These are phyloP conservation scores for Salvia hispanica DNA, from an alignment of 257 asterid genomes.

Conservation along the genomic window DNA sequence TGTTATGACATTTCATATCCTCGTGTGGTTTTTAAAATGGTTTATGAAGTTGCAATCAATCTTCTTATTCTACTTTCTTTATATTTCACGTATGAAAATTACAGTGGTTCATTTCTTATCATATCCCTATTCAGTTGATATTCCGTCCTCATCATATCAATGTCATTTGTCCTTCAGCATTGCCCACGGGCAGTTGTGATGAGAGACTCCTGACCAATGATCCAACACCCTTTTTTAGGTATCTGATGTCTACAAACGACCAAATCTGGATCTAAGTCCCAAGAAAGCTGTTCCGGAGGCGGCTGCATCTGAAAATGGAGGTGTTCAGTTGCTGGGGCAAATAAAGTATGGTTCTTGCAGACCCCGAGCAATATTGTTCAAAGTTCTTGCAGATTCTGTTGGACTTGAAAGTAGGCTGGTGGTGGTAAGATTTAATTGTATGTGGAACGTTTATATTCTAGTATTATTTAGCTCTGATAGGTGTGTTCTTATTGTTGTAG, in stretches of 20 bases:
- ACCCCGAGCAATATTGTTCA: conserved; percentile 89
- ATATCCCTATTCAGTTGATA: conserved; percentile 7
- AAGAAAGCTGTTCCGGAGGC: conserved; percentile 65
- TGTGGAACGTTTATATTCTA: neutral
- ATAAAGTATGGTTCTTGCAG: conserved; percentile 91
- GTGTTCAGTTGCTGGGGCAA: conserved; percentile 88
- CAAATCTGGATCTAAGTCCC: conserved; percentile 74
- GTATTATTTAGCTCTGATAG: neutral
- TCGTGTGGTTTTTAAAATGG: neutral
- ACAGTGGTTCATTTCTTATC: conserved; percentile 5
- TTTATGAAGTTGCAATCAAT: conserved; percentile 4
- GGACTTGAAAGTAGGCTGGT: conserved; percentile 91
- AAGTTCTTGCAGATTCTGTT: conserved; percentile 95
- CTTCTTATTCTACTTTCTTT: neutral
- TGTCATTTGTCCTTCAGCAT: conserved; percentile 27
- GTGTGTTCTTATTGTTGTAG: conserved; percentile 3
- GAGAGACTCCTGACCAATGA: conserved; percentile 29
- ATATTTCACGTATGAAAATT: neutral
- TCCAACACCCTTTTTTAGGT: conserved; percentile 54
- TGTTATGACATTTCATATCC: neutral
- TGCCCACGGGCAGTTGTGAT: conserved; percentile 25
- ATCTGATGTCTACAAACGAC: conserved; percentile 78
- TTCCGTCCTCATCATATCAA: conserved; percentile 23
- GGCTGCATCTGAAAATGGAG: conserved; percentile 59
- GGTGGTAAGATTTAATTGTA: conserved; percentile 63